A percentile compares a stretch with the other conserved stretches of the same genome.
These are phyloP conservation scores for Priceomyces castillae DNA, from an alignment of 805 yeast genomes.

Conservation along the genomic window DNA sequence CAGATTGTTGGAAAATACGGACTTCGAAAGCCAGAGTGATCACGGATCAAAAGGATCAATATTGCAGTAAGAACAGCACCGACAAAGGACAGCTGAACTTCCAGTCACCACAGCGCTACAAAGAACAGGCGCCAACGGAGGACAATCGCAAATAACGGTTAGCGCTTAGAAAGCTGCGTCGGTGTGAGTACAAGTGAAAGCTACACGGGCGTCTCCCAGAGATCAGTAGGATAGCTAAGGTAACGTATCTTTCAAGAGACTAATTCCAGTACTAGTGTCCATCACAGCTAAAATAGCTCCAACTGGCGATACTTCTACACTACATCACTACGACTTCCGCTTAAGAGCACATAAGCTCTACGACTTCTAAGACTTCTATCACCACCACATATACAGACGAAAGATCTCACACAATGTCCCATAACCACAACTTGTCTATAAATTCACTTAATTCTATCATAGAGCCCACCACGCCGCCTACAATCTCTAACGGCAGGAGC, in stretches of 20 bases:
- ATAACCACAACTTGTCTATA: constrained; percentile 38
- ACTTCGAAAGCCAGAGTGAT: not conserved
- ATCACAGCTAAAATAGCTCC: not conserved
- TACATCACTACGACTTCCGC: too few relatives aligned
- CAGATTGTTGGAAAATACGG: not conserved
- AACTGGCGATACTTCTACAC: not conserved
- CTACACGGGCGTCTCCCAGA: too few relatives aligned
- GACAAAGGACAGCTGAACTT: not conserved
- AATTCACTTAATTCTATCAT: constrained; percentile 44
- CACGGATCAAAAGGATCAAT: not conserved
- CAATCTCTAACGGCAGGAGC: constrained; percentile 13
- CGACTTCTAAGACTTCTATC: not conserved
- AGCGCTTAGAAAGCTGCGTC: too few relatives aligned
- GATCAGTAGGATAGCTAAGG: too few relatives aligned
- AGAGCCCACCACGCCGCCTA: constrained; percentile 55
- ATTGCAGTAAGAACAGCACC: not conserved
- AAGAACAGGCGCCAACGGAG: too few relatives aligned
- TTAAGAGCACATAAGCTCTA: not conserved
- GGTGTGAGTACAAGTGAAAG: too few relatives aligned
- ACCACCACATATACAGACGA: not conserved
- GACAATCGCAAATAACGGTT: too few relatives aligned
- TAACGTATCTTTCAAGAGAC: too few relatives aligned
- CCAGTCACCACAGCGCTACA: not conserved
- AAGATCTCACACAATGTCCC: constrained; percentile 9
- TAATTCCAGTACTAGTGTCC: too few relatives aligned